Conservation (phyloP, 441 rosid genomes). For the Adansonia grandidieri region DNA sequence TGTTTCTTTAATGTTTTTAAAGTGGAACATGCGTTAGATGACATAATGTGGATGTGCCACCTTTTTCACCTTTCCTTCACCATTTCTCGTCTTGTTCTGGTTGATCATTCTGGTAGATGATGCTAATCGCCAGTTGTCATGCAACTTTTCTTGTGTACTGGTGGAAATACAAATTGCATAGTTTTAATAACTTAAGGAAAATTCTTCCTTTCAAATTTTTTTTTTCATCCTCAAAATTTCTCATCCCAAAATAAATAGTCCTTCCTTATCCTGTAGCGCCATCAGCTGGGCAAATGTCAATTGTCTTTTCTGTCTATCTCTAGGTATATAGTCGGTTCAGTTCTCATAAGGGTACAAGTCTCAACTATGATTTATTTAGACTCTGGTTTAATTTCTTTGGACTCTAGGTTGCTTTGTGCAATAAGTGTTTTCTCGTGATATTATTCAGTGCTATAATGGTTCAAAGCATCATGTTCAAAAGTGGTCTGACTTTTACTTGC, state of each 20-base stretch:
- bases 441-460: background rate
- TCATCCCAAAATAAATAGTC: background rate
- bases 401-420: background rate
- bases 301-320: conserved; percentile 9
- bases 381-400: background rate
- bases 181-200: background rate
- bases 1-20: background rate
- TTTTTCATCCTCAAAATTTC: background rate
- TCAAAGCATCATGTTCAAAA: background rate
- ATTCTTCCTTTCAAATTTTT: background rate
- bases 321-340: background rate
- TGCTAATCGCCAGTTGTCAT: background rate
- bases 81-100: background rate
- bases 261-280: background rate
- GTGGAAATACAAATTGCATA: background rate
- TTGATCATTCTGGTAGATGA: conserved; percentile 2
- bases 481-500: background rate
- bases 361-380: background rate
- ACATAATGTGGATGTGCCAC: background rate
- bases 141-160: background rate
- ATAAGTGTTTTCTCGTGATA: background rate
- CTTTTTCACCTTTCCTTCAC: background rate
- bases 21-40: background rate
- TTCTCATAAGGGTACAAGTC: background rate
- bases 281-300: background rate